Evolutionary conservation across 805 yeast genomes (phyloP).

Genomic region (Sungouiella blattae): DNA sequence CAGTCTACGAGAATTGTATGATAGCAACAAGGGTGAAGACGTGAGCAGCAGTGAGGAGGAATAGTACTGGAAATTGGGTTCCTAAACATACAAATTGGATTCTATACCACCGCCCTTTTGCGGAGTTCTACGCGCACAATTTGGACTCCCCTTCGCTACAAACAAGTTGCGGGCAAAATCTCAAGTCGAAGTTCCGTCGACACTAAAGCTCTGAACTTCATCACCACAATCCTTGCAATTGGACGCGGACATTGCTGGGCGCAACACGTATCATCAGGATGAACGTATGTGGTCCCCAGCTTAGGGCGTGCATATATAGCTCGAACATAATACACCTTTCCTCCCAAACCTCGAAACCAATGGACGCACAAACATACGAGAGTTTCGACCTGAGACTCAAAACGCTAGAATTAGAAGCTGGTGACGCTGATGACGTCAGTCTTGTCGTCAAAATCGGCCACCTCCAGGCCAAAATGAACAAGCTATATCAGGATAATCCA

Average conservation of each 20-base stretch:
- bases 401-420: constrained; percentile 7
- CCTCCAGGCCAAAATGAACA: constrained; percentile 9
- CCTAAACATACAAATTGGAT: not conserved
- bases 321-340: too few relatives aligned
- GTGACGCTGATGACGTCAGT: not conserved
- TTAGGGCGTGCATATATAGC: too few relatives aligned
- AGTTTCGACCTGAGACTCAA: constrained; percentile 1
- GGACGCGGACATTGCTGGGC: not conserved
- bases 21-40: constrained; percentile 23
- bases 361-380: constrained; percentile 1
- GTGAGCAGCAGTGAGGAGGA: constrained; percentile 34
- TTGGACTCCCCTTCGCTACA: too few relatives aligned
- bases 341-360: not conserved
- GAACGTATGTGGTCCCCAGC: too few relatives aligned
- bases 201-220: not conserved
- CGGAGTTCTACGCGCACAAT: too few relatives aligned
- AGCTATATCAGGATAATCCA: constrained; percentile 5
- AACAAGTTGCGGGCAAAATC: not conserved
- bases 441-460: constrained; percentile 5
- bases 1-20: constrained; percentile 38
- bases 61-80: constrained; percentile 3
- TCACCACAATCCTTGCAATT: not conserved
- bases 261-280: too few relatives aligned
- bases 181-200: not conserved
- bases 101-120: too few relatives aligned